phyloP scores from a whole-genome alignment of 2,329 filamentous ascomycete genomes.

The Cytospora leucostoma region DNA sequence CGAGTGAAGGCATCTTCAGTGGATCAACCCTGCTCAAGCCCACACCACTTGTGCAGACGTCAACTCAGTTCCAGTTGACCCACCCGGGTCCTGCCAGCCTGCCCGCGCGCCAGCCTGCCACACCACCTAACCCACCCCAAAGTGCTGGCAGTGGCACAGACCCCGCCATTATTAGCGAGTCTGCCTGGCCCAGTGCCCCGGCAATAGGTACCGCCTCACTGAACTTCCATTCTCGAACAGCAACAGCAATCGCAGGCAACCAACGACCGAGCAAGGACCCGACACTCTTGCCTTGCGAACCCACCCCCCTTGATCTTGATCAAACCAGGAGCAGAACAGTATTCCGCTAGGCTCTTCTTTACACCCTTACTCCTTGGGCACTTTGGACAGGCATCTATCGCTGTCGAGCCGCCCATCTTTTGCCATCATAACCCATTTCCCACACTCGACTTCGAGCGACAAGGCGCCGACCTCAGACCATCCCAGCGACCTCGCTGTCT shows the following conservation, averaged over 20 bases:
- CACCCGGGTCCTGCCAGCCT: neutral
- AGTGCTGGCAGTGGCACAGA: slow-evolving; percentile 9
- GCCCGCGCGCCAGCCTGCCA: neutral
- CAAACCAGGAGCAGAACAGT: neutral
- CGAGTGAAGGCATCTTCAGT: no score
- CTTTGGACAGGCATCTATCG: neutral
- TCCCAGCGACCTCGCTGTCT: neutral
- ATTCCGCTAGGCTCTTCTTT: neutral
- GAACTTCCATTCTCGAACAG: neutral
- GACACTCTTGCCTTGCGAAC: neutral
- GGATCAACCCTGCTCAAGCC: no score
- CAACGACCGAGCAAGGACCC: neutral
- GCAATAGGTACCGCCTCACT: neutral
- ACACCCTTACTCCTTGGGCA: neutral
- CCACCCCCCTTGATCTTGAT: neutral
- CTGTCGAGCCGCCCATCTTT: neutral
- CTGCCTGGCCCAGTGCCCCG: slow-evolving; percentile 22
- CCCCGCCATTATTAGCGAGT: slow-evolving; percentile 26
- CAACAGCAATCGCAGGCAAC: neutral
- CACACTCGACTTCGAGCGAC: neutral
- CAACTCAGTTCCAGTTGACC: no score
- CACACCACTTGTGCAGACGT: no score
- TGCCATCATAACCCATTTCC: neutral
- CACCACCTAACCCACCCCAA: neutral
- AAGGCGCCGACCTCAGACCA: neutral